Base-by-base conservation (phyloP, 169 alveolate genomes). In the Eimeria brunetti region DNA sequence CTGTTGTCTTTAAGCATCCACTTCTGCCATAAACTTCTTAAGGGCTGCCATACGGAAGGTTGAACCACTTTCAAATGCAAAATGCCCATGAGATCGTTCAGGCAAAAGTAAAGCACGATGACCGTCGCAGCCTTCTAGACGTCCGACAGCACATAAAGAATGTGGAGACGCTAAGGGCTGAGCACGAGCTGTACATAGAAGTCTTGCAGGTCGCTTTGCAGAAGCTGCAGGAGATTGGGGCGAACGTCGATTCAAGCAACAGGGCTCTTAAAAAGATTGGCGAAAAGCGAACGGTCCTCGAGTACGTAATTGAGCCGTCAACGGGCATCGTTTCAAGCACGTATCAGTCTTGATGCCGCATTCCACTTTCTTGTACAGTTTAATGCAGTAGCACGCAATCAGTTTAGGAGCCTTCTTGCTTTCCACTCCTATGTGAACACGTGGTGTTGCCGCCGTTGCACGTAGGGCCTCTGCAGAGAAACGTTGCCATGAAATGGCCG, bases 401-500 rank as follows among this genome's bases (percentile, higher is more conserved):
- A 18, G 80, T 36, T 69, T 6, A 36, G 9, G 46, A 0, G 16
- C 51, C 8, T 8, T 36, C 51, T 11, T 12, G 7, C 51, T 33
- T 18, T 14, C 24, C 44, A n/a, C 22, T 46, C 30, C 75, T 12
- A 16, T 49, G 53, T 24, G 64, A 78, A 24, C 27, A 22, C 51
- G 85, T 16, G 27, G 41, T 7, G 58, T 11, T 75, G 85, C 58
- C 20, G 51, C 58, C 58, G 85, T 6, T 84, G 91, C 49, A 24
- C 89, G 27, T 64, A 92, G 93, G 93, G 91, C 93, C 49, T 22
- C 80, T n/a, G 96, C 89, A 20, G 58, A 83, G 88, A 92, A 92
- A 64, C 92, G 93, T 18, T 84, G 64, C 44, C 75, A 69, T 30
- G 98, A 98, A 96, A 94, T 97, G 89, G 95, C 97, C n/a, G 98